Evolutionary conservation across 257 asterid species (phyloP).

Genomic region (Solanum sejunctum): DNA sequence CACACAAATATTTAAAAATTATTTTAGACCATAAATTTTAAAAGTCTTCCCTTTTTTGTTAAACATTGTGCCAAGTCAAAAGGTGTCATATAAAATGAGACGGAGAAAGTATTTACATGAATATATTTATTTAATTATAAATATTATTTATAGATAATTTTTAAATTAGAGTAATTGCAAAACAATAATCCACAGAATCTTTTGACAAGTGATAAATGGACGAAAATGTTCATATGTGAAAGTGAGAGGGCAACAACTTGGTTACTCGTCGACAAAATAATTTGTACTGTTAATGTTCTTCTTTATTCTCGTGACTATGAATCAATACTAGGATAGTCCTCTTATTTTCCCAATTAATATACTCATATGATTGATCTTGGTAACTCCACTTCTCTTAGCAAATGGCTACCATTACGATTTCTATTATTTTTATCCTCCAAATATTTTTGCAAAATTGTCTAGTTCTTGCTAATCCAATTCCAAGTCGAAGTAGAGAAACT

Average conservation of each 20-base stretch:
- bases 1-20: no score
- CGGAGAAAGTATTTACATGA: no score
- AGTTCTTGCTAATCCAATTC: neutral
- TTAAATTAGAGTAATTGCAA: no score
- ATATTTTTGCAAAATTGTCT: neutral
- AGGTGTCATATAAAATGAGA: no score
- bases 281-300: neutral
- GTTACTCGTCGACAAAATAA: neutral
- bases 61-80: no score
- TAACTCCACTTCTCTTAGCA: neutral
- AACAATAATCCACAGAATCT: neutral
- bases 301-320: neutral
- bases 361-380: neutral
- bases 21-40: no score
- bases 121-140: no score
- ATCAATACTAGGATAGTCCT: neutral
- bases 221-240: neutral
- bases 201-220: neutral
- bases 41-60: no score
- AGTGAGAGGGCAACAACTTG: neutral
- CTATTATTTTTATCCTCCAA: neutral
- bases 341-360: neutral
- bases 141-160: no score
- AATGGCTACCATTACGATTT: neutral
- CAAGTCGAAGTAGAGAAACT: constrained; percentile 2